Percentiles rank a stretch among this genome's conserved stretches.
phyloP scores from a whole-genome alignment of 2,329 filamentous ascomycete genomes.

The Aspergillus sojae region DNA sequence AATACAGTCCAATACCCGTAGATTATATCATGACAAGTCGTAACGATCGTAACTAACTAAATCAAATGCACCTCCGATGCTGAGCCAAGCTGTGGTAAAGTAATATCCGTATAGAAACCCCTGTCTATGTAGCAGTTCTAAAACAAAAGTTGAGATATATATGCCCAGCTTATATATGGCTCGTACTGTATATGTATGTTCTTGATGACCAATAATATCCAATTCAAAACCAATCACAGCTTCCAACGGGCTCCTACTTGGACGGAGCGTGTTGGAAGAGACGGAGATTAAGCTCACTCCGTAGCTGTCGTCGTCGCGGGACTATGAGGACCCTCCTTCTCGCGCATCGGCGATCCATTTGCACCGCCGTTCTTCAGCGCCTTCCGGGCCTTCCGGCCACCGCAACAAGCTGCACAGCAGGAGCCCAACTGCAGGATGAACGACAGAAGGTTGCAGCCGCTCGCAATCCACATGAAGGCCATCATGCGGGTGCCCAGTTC shows the following conservation, averaged over 20 bases:
- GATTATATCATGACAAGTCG: conserved; percentile 1
- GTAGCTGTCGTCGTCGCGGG: conserved; percentile 9
- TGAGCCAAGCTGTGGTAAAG: conserved; percentile 1
- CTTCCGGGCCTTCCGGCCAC: conserved; percentile 42
- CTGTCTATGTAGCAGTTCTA: conserved; percentile 7
- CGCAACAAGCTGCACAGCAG: conserved; percentile 67
- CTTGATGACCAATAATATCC: background rate
- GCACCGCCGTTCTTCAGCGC: conserved; percentile 26
- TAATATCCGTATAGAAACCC: background rate
- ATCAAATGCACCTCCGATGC: background rate
- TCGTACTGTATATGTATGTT: background rate
- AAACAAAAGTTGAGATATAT: conserved; percentile 3
- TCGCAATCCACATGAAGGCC: conserved; percentile 85
- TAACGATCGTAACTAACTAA: conserved; percentile 2
- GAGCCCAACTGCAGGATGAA: conserved; percentile 74
- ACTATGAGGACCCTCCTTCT: conserved; percentile 18
- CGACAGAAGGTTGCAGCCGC: conserved; percentile 66
- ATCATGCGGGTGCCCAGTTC: conserved; percentile 74
- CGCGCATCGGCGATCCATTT: conserved; percentile 12
- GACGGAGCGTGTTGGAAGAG: background rate
- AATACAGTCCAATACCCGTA: background rate
- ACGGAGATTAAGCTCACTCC: background rate
- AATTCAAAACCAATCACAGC: background rate
- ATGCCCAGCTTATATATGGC: conserved; percentile 7
- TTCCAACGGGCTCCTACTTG: background rate